These are phyloP conservation scores for Ceratobasidium sp. DNA, from an alignment of 1,284 basidiomycete species.

Conservation along the genomic window DNA sequence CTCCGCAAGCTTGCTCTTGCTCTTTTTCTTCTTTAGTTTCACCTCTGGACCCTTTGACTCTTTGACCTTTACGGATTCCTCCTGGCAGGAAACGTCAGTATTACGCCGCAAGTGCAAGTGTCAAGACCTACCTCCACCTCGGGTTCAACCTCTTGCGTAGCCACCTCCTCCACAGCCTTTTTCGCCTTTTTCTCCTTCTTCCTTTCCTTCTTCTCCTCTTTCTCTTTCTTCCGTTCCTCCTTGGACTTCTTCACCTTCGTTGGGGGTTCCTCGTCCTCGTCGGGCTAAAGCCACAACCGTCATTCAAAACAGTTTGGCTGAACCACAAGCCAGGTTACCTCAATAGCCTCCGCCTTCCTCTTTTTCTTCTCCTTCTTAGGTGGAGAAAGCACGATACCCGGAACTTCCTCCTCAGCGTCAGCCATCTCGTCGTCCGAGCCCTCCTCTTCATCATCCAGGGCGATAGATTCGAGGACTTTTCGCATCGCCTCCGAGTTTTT, in stretches of 20 bases:
- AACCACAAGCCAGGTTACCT: conserved; percentile 32
- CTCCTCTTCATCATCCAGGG: conserved; percentile 73
- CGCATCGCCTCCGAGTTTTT: conserved; percentile 91
- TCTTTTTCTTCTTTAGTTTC: conserved; percentile 42
- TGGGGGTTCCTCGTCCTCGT: conserved; percentile 59
- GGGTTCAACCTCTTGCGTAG: conserved; percentile 52
- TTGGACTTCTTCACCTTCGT: conserved; percentile 67
- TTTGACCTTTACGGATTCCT: conserved; percentile 41
- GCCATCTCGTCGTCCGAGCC: conserved; percentile 63
- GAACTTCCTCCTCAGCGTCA: conserved; percentile 64
- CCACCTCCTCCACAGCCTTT: conserved; percentile 61
- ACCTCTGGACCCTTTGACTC: conserved; percentile 38
- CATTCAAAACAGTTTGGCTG: background rate
- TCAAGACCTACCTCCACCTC: conserved; percentile 25
- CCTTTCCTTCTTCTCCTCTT: conserved; percentile 84
- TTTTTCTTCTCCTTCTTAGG: conserved; percentile 67
- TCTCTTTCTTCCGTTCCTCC: conserved; percentile 73
- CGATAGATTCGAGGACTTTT: conserved; percentile 85
- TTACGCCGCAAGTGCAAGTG: too few relatives aligned
- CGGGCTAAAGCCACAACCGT: conserved; percentile 13
- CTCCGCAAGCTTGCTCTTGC: conserved; percentile 40
- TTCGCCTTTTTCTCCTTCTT: conserved; percentile 73
- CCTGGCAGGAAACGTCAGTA: background rate
- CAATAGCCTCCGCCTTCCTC: conserved; percentile 63
- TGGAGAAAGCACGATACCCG: conserved; percentile 66